A percentile compares a stretch with the other conserved stretches of the same genome.
Evolutionary conservation across 2,329 filamentous ascomycete genomes (phyloP).

Genomic region (Annulohypoxylon truncatum): DNA sequence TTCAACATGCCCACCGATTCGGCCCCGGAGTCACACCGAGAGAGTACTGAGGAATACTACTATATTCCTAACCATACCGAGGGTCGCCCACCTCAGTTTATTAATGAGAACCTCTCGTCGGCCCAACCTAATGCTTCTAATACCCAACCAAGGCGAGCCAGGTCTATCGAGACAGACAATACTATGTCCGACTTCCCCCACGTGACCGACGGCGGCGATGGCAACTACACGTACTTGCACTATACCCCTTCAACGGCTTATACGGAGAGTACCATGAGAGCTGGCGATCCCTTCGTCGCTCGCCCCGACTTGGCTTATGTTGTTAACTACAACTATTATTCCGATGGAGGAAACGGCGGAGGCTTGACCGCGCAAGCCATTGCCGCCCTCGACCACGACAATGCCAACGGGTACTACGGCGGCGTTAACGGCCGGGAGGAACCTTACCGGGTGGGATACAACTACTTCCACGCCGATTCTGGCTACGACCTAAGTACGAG

Average conservation of each 20-base stretch:
- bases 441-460: slow-evolving; percentile 15
- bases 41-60: slow-evolving; percentile 7
- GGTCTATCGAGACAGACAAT: background rate
- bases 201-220: background rate
- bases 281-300: slow-evolving; percentile 7
- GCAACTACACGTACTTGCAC: background rate
- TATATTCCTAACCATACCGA: slow-evolving; percentile 28
- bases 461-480: background rate
- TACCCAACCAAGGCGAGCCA: slow-evolving; percentile 21
- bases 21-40: slow-evolving; percentile 17
- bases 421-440: slow-evolving; percentile 37
- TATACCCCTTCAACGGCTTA: slow-evolving; percentile 20
- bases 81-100: slow-evolving; percentile 39
- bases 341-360: background rate
- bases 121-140: slow-evolving; percentile 19
- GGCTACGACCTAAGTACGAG: slow-evolving; percentile 18
- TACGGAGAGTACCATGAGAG: slow-evolving; percentile 32
- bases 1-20: slow-evolving; percentile 19
- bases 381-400: slow-evolving; percentile 31
- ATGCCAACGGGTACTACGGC: slow-evolving; percentile 13
- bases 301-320: slow-evolving; percentile 17
- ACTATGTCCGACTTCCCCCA: background rate
- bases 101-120: slow-evolving; percentile 37
- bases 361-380: slow-evolving; percentile 40
- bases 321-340: slow-evolving; percentile 23